Evolutionary conservation across 2,329 filamentous ascomycete genomes (phyloP).

Genomic region (Sarocladium kiliense): DNA sequence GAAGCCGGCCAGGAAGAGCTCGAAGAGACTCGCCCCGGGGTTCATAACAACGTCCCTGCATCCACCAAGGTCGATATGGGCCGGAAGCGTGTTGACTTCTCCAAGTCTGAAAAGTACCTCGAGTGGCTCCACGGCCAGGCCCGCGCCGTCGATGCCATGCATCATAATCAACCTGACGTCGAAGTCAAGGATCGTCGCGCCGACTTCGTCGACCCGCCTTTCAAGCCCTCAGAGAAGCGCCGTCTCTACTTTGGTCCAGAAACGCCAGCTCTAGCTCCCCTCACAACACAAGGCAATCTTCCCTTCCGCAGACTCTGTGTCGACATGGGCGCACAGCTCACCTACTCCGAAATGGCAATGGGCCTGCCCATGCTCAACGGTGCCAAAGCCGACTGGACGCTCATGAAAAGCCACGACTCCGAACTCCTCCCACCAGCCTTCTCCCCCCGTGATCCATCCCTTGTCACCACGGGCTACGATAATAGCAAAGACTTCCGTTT

Average conservation of each 20-base stretch:
- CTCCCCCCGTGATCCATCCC: conserved; percentile 36
- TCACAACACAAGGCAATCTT: conserved; percentile 95
- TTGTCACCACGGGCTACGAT: conserved; percentile 72
- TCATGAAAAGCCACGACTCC: conserved; percentile 86
- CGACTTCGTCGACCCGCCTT: conserved; percentile 76
- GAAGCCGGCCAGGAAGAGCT: conserved; percentile 27
- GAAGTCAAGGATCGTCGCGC: conserved; percentile 68
- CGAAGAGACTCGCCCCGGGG: conserved; percentile 54
- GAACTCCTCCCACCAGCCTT: conserved; percentile 71
- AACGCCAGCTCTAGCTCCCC: conserved; percentile 86
- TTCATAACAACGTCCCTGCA: conserved; percentile 70
- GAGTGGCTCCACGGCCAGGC: conserved; percentile 69
- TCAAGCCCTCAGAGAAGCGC: conserved; percentile 89
- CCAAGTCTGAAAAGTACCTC: conserved; percentile 70
- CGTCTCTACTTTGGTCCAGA: conserved; percentile 90
- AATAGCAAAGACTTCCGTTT: conserved; percentile 81
- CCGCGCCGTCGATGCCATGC: conserved; percentile 30
- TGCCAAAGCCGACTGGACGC: conserved; percentile 86
- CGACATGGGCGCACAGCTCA: conserved; percentile 83
- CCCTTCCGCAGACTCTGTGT: conserved; percentile 89
- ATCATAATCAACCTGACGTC: conserved; percentile 36
- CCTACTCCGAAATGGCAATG: conserved; percentile 98
- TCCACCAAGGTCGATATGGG: conserved; percentile 69
- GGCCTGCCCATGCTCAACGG: conserved; percentile 85
- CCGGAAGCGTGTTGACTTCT: conserved; percentile 64